A percentile compares a stretch with the other conserved stretches of the same genome.
Evolutionary conservation across 164 flowering plant genomes (phyloP).

Genomic region (Nymphaea thermarum): DNA sequence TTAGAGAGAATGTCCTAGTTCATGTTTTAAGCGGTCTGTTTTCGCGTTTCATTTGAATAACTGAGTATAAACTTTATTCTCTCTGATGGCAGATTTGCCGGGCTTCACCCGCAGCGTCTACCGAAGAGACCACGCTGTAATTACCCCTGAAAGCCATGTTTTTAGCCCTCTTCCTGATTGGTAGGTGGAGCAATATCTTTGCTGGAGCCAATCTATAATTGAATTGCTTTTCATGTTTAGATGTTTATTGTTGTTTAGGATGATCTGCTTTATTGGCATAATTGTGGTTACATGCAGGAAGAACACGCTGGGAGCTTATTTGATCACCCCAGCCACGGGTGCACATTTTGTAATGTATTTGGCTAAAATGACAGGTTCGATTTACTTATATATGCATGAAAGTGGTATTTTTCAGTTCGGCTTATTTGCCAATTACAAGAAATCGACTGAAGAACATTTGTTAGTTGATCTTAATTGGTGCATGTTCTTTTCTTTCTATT

Average conservation of each 20-base stretch:
- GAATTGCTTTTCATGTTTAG: background rate
- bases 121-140: conserved; percentile 74
- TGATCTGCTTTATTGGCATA: no score
- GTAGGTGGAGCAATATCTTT: conserved; percentile 21
- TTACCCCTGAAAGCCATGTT: conserved; percentile 95
- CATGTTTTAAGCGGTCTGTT: background rate
- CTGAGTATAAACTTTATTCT: background rate
- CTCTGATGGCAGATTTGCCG: conserved; percentile 55
- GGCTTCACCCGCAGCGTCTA: conserved; percentile 97
- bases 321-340: conserved; percentile 87
- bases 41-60: background rate
- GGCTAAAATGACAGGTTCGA: conserved; percentile 82
- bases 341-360: conserved; percentile 91
- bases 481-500: no score
- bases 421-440: no score
- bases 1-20: background rate
- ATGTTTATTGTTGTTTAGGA: background rate
- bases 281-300: conserved; percentile 28
- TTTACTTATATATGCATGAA: no score
- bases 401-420: no score
- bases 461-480: no score
- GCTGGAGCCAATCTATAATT: background rate
- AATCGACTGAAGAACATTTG: no score
- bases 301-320: conserved; percentile 77
- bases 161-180: conserved; percentile 88